These are phyloP conservation scores for Alternaria ventricosa DNA, from an alignment of 2,329 filamentous ascomycete genomes.

Conservation along the genomic window DNA sequence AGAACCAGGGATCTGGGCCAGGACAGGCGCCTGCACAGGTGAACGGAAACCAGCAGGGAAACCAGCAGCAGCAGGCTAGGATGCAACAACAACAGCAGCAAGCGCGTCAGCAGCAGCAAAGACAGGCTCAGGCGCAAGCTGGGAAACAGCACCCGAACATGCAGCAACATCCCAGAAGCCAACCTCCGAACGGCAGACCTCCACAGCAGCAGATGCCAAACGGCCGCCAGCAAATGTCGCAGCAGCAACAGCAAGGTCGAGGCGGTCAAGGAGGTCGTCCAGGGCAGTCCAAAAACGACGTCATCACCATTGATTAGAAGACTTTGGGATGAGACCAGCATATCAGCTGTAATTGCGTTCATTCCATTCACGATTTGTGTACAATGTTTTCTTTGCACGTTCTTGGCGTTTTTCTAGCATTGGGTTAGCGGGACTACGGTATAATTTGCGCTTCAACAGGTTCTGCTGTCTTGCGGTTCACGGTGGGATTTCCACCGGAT, in stretches of 20 bases:
- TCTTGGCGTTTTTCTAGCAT: not conserved
- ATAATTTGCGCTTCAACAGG: not conserved
- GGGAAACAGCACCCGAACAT: constrained; percentile 12
- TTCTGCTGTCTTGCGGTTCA: not conserved
- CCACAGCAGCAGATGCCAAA: constrained; percentile 12
- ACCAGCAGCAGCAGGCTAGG: constrained; percentile 8
- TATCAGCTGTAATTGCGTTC: not conserved
- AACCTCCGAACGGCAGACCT: constrained; percentile 12
- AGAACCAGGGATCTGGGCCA: constrained; percentile 1
- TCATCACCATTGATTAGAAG: constrained; percentile 34
- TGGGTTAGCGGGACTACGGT: not conserved
- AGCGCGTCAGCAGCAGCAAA: constrained; percentile 11
- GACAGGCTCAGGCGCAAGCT: not conserved
- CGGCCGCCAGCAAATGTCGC: not conserved
- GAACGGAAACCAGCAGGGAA: constrained; percentile 9
- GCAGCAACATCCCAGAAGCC: constrained; percentile 20
- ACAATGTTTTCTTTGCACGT: not conserved
- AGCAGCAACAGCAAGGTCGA: constrained; percentile 14
- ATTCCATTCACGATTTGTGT: not conserved
- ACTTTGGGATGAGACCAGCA: not conserved
- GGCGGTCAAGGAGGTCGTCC: constrained; percentile 9
- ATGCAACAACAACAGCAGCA: constrained; percentile 15
- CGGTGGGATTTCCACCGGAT: not conserved
- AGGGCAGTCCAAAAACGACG: constrained; percentile 17
- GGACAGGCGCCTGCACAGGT: constrained; percentile 5